These are phyloP conservation scores for Metahyphopichia silvanorum DNA, from an alignment of 805 yeast species.

Conservation along the genomic window DNA sequence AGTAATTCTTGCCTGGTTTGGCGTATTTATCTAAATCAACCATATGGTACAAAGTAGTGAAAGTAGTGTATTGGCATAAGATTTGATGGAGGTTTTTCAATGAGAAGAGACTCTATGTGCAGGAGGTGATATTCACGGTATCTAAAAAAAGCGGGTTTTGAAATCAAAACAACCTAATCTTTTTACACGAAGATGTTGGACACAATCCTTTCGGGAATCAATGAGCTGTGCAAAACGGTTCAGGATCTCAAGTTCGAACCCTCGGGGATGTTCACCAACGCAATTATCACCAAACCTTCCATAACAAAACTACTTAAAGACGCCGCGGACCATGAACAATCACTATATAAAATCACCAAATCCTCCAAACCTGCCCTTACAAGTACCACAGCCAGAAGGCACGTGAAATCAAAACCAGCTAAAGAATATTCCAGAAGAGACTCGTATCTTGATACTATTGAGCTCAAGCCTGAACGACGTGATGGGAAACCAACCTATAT, in stretches of 20 bases:
- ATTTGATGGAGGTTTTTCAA: neutral
- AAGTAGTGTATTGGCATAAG: slow-evolving; percentile 4
- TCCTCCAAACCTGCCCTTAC: slow-evolving; percentile 6
- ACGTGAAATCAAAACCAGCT: neutral
- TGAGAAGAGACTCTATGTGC: neutral
- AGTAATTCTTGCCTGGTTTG: slow-evolving; percentile 44
- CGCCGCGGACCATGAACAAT: slow-evolving; percentile 50
- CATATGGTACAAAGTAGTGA: too few species aligned
- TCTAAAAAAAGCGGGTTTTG: neutral
- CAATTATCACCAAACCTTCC: slow-evolving; percentile 48
- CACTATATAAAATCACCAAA: slow-evolving; percentile 43
- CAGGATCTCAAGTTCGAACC: slow-evolving; percentile 45
- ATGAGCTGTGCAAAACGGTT: slow-evolving; percentile 39
- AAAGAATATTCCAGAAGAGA: too few species aligned
- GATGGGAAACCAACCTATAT: slow-evolving; percentile 45
- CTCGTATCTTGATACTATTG: slow-evolving; percentile 8
- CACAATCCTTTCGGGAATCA: slow-evolving; percentile 15
- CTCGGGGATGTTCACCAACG: slow-evolving; percentile 66
- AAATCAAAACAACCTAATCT: neutral
- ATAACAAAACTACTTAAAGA: slow-evolving; percentile 60
- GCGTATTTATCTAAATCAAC: slow-evolving; percentile 46
- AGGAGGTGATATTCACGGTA: neutral
- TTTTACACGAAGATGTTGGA: neutral
- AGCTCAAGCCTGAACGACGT: slow-evolving; percentile 40
- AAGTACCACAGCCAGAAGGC: slow-evolving; percentile 1